These are phyloP conservation scores for Byssoonygena ceratinophila DNA, from an alignment of 2,329 filamentous ascomycete genomes.

Conservation along the genomic window DNA sequence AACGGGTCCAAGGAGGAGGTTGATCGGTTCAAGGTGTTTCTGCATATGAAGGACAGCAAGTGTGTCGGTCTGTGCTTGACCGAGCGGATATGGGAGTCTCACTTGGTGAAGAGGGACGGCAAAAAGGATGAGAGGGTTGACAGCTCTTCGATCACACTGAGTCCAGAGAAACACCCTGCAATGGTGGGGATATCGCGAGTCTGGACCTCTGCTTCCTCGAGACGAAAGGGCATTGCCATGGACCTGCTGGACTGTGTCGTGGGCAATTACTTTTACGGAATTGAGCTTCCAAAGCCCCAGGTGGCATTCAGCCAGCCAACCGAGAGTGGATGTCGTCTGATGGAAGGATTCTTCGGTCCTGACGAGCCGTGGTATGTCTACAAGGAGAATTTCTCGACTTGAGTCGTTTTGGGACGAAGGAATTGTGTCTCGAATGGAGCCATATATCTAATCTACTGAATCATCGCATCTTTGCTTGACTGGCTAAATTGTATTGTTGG, in stretches of 20 bases:
- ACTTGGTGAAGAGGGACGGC: conserved; percentile 35
- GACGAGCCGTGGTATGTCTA: conserved; percentile 52
- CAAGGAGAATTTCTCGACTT: conserved; percentile 30
- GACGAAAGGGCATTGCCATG: conserved; percentile 48
- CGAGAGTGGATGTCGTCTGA: conserved; percentile 48
- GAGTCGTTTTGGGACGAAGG: conserved; percentile 1
- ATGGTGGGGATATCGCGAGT: conserved; percentile 55
- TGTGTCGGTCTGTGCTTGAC: conserved; percentile 53
- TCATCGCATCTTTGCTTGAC: too few relatives aligned
- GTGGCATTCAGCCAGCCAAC: conserved; percentile 59
- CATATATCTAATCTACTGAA: too few relatives aligned
- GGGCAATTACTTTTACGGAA: conserved; percentile 46
- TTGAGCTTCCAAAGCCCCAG: conserved; percentile 44
- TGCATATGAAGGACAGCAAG: conserved; percentile 51
- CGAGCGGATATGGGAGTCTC: conserved; percentile 50
- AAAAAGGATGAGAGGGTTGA: conserved; percentile 10
- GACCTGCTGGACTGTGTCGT: conserved; percentile 48
- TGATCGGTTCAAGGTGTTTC: conserved; percentile 49
- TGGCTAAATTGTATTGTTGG: too few relatives aligned
- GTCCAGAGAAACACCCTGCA: conserved; percentile 36
- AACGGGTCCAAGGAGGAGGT: conserved; percentile 27
- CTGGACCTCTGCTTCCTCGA: conserved; percentile 50
- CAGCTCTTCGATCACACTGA: conserved; percentile 39
- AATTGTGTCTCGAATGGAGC: too few relatives aligned
- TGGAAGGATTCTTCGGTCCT: conserved; percentile 48